Evolutionary conservation across 768 basidiomycete species (phyloP), one percentile per base, ranked within the genome.

Genomic region (Mycena chlorophos): DNA sequence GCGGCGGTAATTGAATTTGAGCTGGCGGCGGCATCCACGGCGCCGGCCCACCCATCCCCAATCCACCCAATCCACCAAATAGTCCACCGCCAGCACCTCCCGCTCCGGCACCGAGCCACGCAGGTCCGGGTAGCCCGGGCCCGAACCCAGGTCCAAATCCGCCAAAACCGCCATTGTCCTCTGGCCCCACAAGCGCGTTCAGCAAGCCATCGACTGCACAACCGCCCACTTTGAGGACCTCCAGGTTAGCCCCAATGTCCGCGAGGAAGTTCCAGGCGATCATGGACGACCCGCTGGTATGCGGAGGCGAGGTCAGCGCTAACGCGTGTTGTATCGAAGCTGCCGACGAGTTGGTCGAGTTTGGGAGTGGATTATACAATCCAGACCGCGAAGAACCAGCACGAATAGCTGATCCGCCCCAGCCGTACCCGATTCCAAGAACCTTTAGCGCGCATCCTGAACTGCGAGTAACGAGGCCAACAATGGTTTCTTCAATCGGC

Each of bases 401-500:
- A 4, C 45, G 45, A 25, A 46, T 5, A 5, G 26, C 8, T 4
- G 45, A 46, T 14, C 61, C 64, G 3, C 69, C 65, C 42, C 71
- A 64, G 48, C 81, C 79, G 63, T 88, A 89, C 0, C 81, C 83
- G 54, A 91, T 77, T 2, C 84, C 81, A 55, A 91, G 80, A 23
- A 78, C 76, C 12, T 76, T 76, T 6, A 91, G 65, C 0, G 79
- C 0, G 88, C 85, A 31, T 78, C 72, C 26, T 76, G 75, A 0
- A 87, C 88, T 46, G 25, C 89, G 82, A 20, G 77, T 65, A 26
- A 88, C 74, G 40, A 91, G 78, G 49, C 74, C 73, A 14, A 79
- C 75, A 49, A 91, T 81, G n/a, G 79, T 78, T 43, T 90, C 87
- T 65, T 90, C 89, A 54, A 89, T 77, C 0, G 87, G 80, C 58